Evolutionary conservation across 108 stramenopile genomes (phyloP), one percentile per base, ranked within the genome.

Genomic region (Licmophora abbreviata): DNA sequence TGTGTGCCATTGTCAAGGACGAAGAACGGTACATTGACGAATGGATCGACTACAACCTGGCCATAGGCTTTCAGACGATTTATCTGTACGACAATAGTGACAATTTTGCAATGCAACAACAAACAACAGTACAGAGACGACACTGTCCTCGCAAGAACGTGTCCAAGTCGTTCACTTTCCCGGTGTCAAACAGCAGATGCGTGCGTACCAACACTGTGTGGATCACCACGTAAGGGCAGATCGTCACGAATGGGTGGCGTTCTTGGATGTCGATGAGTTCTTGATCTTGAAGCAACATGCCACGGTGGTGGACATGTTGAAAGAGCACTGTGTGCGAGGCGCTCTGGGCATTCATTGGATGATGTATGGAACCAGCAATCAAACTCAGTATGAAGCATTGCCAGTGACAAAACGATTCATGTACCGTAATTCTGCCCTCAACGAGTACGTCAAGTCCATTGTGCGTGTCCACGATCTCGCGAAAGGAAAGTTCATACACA

Each of bases 41-140:
- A 46, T 85, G 77, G 77, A 37, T 80, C 9, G 61, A 81, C 26
- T 85, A 79, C 45, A 55, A 85, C 46, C 30, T 66, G 23, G 61
- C 40, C 2, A 53, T 82, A 7, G 83, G 83, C n/a, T 79, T 79
- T 56, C 54, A 67, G 15, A 25, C 58, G 5, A 68, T 79, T 23
- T 72, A 68, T 33, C 21, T 79, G 25, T 61, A 64, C 49, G 77
- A 79, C 56, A 79, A 79, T 56, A 68, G 70, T 1, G 44, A 55
- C 0, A 54, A 71, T 21, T 63, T 63, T n/a, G n/a, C n/a, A n/a
- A n/a, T n/a, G n/a, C n/a, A n/a, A n/a, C n/a, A n/a, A 33, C 61
- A 74, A 43, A 10, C 44, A 69, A 33, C 30, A 54, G 0, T 73
- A 66, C 66, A n/a, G n/a, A n/a, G n/a, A n/a, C n/a, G n/a, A n/a